A percentile compares a stretch with the other conserved stretches of the same genome.
These are phyloP conservation scores for Chenopodium formosanum DNA, from an alignment of 148 eudicot genomes.

Conservation along the genomic window DNA sequence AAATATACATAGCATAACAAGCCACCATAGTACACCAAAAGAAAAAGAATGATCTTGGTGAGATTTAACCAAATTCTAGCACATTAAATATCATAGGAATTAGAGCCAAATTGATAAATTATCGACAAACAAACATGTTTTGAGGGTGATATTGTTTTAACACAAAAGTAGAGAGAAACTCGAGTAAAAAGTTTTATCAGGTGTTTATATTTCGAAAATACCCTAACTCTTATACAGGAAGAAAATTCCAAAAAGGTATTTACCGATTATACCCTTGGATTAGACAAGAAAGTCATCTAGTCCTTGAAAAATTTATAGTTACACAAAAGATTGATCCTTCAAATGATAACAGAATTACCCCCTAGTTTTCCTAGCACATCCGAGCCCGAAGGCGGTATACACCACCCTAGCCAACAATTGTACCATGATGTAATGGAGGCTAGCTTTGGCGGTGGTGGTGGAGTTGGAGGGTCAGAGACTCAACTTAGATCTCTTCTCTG, in stretches of 20 bases:
- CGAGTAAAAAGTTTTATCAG: no score
- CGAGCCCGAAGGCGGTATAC: conserved; percentile 16
- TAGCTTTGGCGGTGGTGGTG: conserved; percentile 9
- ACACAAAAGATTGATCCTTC: background rate
- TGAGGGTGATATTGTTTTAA: background rate
- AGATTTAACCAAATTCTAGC: background rate
- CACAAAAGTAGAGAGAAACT: no score
- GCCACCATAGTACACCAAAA: background rate
- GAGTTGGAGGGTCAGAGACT: background rate
- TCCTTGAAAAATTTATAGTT: no score
- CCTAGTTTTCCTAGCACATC: conserved; percentile 3
- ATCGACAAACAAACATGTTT: background rate
- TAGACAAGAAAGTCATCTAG: no score
- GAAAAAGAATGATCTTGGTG: background rate
- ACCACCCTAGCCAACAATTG: conserved; percentile 22
- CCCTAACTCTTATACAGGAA: no score
- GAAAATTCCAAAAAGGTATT: no score
- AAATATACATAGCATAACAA: background rate
- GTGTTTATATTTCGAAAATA: no score
- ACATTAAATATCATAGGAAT: background rate
- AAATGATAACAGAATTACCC: conserved; percentile 24
- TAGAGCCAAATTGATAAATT: background rate
- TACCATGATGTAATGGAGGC: conserved; percentile 22
- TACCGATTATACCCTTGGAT: no score
- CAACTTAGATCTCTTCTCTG: conserved; percentile 43